These are phyloP conservation scores for Penicillium sp. DNA, from an alignment of 2,329 filamentous ascomycete species.

Conservation along the genomic window DNA sequence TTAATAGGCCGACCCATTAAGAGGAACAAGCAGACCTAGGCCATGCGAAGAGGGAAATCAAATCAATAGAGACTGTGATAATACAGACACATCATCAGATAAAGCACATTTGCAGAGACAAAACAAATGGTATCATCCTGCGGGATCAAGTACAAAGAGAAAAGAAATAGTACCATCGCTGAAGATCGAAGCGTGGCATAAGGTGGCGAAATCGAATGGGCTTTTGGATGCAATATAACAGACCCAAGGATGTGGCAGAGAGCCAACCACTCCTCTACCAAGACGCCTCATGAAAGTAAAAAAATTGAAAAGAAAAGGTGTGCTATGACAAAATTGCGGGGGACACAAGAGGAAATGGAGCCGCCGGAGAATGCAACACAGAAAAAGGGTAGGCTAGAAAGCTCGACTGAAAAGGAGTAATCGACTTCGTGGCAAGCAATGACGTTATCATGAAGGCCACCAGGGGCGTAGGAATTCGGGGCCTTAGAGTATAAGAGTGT, in stretches of 20 bases:
- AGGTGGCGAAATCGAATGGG: conserved; percentile 24
- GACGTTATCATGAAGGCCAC: conserved; percentile 26
- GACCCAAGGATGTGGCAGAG: conserved; percentile 22
- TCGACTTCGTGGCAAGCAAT: conserved; percentile 24
- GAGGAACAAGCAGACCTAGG: background rate
- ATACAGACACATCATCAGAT: conserved; percentile 25
- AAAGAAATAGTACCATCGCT: conserved; percentile 27
- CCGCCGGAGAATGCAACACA: conserved; percentile 34
- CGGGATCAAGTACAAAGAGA: conserved; percentile 29
- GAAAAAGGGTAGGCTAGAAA: conserved; percentile 23
- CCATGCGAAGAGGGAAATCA: conserved; percentile 9
- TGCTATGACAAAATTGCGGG: conserved; percentile 11
- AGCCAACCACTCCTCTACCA: conserved; percentile 25
- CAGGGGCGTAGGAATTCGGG: conserved; percentile 12
- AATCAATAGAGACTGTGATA: conserved; percentile 20
- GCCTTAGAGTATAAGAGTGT: conserved; percentile 71
- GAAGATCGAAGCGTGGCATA: conserved; percentile 26
- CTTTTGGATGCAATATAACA: conserved; percentile 31
- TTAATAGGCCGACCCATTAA: background rate
- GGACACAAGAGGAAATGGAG: conserved; percentile 15
- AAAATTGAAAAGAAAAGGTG: conserved; percentile 12
- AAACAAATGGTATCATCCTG: conserved; percentile 43
- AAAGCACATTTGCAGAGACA: conserved; percentile 25
- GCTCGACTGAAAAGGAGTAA: conserved; percentile 23
- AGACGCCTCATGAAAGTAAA: conserved; percentile 24